Evolutionary conservation across 129 eudicot species (phyloP), one percentile per base, ranked within the genome.

Genomic region (Saposhnikovia divaricata): DNA sequence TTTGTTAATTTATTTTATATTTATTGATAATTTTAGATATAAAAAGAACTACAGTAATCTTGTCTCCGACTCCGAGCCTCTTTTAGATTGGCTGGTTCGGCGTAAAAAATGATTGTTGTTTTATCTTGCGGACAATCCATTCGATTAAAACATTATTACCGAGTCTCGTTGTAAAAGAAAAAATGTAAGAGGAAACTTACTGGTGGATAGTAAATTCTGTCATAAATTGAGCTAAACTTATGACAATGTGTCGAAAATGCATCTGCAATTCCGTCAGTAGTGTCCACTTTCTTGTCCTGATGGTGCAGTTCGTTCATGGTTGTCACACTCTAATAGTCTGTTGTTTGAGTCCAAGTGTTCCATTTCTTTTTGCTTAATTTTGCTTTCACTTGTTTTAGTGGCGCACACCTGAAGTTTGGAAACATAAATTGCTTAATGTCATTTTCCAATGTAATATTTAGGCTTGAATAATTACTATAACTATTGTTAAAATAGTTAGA

Each of bases 341-440:
- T 9, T 55, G 27, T 19, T 21, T 55, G 27, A 55, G 63, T 55
- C 63, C 63, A 59, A n/a, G 31, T 59, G 14, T 59, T 59, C 14
- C 31, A 59, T 59, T 59, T 59, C 31, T 2, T 57, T 2, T 59
- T 21, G 66, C 31, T 59, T 59, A 5, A 8, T 55, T 23, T 59
- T 59, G 31, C 66, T 59, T 23, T 59, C 66, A 23, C 31, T 23
- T 8, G 31, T 59, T 59, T 8, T 59, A 23, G 27, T 23, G 66
- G 66, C 12, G 31, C 66, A 57, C 66, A 2, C 25, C 66, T 59
- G 13, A n/a, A 59, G 28, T 23, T 23, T 23, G 31, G 14, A 57
- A 59, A 13, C 31, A 59, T 59, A 59, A 59, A 25, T 12, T 66
- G 9, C 72, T 37, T 39, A 9, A 82, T 85, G 87, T 81, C 72